Conservation (phyloP, 2,329 filamentous ascomycete genomes). For the Graphiopsis chlorocephala region DNA sequence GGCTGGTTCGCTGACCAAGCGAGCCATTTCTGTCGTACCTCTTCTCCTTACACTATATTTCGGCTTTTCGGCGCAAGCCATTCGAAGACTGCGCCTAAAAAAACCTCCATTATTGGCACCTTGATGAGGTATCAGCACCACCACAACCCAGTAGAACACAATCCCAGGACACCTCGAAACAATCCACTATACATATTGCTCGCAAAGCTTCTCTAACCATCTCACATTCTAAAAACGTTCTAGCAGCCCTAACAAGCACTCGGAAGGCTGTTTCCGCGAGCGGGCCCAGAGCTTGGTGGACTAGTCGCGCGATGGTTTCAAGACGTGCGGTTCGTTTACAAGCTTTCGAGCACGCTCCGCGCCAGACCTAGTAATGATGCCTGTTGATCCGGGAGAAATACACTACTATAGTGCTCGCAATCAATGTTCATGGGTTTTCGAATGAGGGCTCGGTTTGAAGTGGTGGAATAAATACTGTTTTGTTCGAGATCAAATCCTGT, state of each 20-base stretch:
- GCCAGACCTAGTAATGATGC: background rate
- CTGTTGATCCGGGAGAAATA: background rate
- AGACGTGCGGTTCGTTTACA: background rate
- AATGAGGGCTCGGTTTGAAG: background rate
- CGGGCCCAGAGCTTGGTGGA: background rate
- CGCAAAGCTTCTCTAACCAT: background rate
- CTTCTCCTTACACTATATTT: background rate
- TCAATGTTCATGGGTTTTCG: background rate
- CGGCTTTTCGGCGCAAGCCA: background rate
- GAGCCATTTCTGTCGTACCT: background rate
- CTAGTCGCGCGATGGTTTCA: slow-evolving; percentile 6
- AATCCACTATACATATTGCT: background rate
- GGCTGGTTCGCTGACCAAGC: background rate
- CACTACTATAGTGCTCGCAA: background rate
- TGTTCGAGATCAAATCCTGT: background rate
- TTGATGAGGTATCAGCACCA: background rate
- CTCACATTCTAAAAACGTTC: background rate
- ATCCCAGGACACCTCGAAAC: background rate
- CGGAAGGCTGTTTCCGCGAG: slow-evolving; percentile 1
- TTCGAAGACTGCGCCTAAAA: background rate
- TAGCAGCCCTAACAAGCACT: slow-evolving; percentile 4
- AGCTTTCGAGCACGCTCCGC: slow-evolving; percentile 9
- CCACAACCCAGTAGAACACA: background rate
- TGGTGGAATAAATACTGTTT: background rate
- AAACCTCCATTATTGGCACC: background rate